A percentile compares a stretch with the other conserved stretches of the same genome.
phyloP scores from a whole-genome alignment of 345 rosid genomes.

The Rhizophora mangle region DNA sequence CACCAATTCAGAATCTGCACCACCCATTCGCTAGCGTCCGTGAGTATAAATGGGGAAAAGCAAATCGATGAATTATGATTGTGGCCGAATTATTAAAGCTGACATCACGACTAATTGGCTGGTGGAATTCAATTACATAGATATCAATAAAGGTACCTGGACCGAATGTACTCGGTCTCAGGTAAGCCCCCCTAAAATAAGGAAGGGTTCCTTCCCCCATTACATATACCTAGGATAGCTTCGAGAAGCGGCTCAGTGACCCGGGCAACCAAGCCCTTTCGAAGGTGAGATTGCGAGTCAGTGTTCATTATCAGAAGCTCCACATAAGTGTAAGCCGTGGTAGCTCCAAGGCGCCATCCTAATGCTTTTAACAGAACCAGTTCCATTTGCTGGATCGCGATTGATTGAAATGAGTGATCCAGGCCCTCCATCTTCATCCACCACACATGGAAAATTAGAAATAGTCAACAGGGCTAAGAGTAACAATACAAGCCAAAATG shows the following conservation, averaged over 20 bases:
- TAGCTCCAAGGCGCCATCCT: conserved; percentile 58
- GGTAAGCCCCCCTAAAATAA: too few species aligned
- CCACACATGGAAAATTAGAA: not conserved
- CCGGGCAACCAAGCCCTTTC: conserved; percentile 27
- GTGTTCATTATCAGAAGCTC: conserved; percentile 32
- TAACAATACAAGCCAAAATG: not conserved
- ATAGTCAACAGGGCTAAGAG: too few species aligned
- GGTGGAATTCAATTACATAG: not conserved
- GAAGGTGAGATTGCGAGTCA: conserved; percentile 20
- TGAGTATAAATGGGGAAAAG: too few species aligned
- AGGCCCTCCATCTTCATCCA: conserved; percentile 51
- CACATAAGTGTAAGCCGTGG: conserved; percentile 49
- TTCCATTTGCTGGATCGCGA: conserved; percentile 60
- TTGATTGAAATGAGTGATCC: conserved; percentile 49
- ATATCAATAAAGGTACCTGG: too few species aligned
- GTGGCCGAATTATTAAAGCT: too few species aligned
- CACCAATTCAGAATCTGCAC: conserved; percentile 46
- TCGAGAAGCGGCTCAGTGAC: conserved; percentile 42
- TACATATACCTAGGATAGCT: conserved; percentile 41
- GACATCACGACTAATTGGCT: too few species aligned
- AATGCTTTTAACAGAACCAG: conserved; percentile 44
- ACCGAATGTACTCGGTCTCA: too few species aligned
- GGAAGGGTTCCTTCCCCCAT: too few species aligned
- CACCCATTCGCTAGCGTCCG: too few species aligned
- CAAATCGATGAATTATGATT: too few species aligned